Base-by-base conservation (phyloP, 2,329 filamentous ascomycete species). In the Apiospora pterosperma region DNA sequence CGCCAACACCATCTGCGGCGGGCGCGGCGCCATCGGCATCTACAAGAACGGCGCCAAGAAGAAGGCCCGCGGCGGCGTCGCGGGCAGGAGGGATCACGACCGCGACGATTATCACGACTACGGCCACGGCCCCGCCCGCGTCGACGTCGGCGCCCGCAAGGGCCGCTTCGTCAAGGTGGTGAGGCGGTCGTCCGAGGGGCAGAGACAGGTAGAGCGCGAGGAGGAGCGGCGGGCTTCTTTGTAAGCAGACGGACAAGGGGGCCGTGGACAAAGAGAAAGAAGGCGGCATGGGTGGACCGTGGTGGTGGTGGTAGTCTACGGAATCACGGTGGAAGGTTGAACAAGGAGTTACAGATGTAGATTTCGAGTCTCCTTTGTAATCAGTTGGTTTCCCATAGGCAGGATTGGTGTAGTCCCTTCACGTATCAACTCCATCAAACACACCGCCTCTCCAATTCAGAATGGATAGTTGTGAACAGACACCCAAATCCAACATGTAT, bases 1-100 rank as follows among this genome's bases (percentile, higher is more conserved):
- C 62, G 41, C 11, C 12, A 34, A 3, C 12, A 62, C 68, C 42
- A 67, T 70, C 36, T 70, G 68, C 39, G 66, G 67, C 44, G 67
- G 67, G 10, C 48, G 48, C 28, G 48, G 28, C 16, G 48, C 48
- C 21, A 66, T 69, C 23, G 59, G 61, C 14, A 39, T 69, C 6
- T 67, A 67, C 34, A 62, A 63, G 55, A 65, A 64, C 41, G 36
- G 36, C 4, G 58, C 25, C 28, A 42, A 28, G 52, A 64, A 62
- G 59, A 60, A 59, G 36, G 41, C 38, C 25, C 36, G 34, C 10
- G 23, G 23, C 38, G 41, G 19, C 16, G 60, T 44, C 23, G 2
- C 21, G 19, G n/a, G n/a, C 6, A 31, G 14, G 28, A n/a, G 48
- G 16, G 25, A 55, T 34, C 48, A 55, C 4, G 48, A n/a, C 28